A percentile compares a stretch with the other conserved stretches of the same genome.
These are phyloP conservation scores for Thelonectria rubi DNA, from an alignment of 2,329 filamentous ascomycete genomes.

Conservation along the genomic window DNA sequence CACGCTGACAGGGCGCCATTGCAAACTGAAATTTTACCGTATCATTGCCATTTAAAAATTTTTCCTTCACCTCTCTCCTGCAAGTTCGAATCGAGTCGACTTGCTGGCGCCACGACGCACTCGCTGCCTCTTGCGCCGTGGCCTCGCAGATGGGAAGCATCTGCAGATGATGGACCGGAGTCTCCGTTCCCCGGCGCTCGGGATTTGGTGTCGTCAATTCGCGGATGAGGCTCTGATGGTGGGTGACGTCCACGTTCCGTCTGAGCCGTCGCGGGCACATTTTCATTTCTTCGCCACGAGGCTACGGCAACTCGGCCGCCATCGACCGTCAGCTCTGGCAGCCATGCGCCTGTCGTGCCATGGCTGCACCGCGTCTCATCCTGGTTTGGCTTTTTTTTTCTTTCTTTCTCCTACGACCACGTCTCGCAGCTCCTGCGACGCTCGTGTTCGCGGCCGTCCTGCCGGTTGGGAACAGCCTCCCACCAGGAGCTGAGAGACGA, in stretches of 20 bases:
- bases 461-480: not conserved
- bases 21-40: slow-evolving; percentile 43
- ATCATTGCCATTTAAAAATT: slow-evolving; percentile 29
- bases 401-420: slow-evolving; percentile 4
- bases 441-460: not conserved
- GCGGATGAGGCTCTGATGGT: slow-evolving; percentile 3
- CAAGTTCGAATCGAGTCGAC: slow-evolving; percentile 28
- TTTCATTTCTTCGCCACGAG: not conserved
- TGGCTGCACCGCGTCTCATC: slow-evolving; percentile 1
- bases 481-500: no score
- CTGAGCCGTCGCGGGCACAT: not conserved
- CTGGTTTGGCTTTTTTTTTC: no score
- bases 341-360: slow-evolving; percentile 7
- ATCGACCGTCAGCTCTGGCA: not conserved
- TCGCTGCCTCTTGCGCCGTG: slow-evolving; percentile 13
- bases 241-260: slow-evolving; percentile 5
- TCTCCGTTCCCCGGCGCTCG: slow-evolving; percentile 13
- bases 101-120: slow-evolving; percentile 33
- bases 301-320: slow-evolving; percentile 19
- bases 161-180: slow-evolving; percentile 15
- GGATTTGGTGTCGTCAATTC: not conserved
- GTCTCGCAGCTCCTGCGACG: slow-evolving; percentile 1
- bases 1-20: slow-evolving; percentile 43
- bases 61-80: slow-evolving; percentile 19
- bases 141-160: slow-evolving; percentile 33